phyloP scores from a whole-genome alignment of 1,139 yeast genomes.

The Diutina rugosa region DNA sequence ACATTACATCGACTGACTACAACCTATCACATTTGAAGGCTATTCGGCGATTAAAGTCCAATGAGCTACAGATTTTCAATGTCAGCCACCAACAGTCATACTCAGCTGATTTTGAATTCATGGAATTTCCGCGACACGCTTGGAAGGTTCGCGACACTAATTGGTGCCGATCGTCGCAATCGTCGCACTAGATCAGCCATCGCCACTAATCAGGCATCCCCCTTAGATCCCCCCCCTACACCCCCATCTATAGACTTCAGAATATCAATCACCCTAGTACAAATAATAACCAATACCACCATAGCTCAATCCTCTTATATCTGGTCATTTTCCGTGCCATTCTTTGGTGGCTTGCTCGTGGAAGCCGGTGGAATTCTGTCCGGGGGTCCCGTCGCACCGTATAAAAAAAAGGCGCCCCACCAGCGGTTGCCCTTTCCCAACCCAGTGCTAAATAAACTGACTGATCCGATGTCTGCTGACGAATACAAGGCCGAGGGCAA shows the following conservation, averaged over 20 bases:
- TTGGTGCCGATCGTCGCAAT: neutral
- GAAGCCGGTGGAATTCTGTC: neutral
- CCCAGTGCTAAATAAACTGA: too few relatives aligned
- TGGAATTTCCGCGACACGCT: too few relatives aligned
- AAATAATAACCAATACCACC: too few relatives aligned
- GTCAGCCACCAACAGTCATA: neutral
- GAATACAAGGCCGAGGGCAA: conserved; percentile 79
- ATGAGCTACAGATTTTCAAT: neutral
- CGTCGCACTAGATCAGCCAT: neutral
- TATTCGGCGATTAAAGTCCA: too few relatives aligned
- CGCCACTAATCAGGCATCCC: too few relatives aligned
- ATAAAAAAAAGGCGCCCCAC: neutral
- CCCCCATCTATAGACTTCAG: neutral
- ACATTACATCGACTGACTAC: too few relatives aligned
- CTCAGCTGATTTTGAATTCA: neutral
- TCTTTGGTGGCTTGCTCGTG: neutral
- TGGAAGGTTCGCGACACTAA: too few relatives aligned
- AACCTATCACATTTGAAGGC: too few relatives aligned
- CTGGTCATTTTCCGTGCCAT: too few relatives aligned
- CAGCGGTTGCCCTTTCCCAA: neutral
- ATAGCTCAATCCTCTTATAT: too few relatives aligned
- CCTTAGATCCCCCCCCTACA: too few relatives aligned
- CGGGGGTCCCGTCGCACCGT: neutral
- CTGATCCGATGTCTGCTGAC: conserved; percentile 36
- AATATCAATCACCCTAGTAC: too few relatives aligned